phyloP scores from a whole-genome alignment of 2,329 filamentous ascomycete species.

The Sclerotinia subarctica region DNA sequence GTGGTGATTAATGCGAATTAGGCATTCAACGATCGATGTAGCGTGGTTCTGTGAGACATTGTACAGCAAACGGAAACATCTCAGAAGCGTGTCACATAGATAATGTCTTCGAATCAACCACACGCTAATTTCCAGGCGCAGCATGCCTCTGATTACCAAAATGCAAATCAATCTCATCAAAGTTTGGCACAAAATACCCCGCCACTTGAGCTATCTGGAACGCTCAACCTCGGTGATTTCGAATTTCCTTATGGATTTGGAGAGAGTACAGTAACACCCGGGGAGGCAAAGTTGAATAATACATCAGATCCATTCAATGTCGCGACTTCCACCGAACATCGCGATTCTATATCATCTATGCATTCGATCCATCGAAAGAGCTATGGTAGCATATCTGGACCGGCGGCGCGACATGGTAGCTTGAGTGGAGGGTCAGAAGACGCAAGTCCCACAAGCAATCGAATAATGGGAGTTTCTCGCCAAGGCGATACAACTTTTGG shows the following conservation, averaged over 20 bases:
- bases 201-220: conserved; percentile 31
- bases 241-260: conserved; percentile 49
- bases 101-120: conserved; percentile 10
- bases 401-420: conserved; percentile 28
- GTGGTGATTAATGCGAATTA: conserved; percentile 24
- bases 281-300: conserved; percentile 36
- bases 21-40: conserved; percentile 1
- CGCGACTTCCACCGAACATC: conserved; percentile 27
- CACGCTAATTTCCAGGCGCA: conserved; percentile 13
- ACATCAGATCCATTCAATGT: conserved; percentile 32
- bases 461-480: conserved; percentile 20
- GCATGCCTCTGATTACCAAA: conserved; percentile 8
- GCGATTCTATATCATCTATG: conserved; percentile 31
- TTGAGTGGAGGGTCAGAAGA: conserved; percentile 37
- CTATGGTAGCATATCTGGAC: conserved; percentile 28
- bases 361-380: conserved; percentile 27
- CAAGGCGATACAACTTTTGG: conserved; percentile 31
- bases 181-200: conserved; percentile 22
- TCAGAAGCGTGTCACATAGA: background rate
- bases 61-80: background rate
- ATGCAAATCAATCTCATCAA: conserved; percentile 1
- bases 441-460: conserved; percentile 37
- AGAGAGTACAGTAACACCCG: conserved; percentile 41
- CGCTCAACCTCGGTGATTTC: conserved; percentile 50
- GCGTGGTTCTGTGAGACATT: conserved; percentile 9